Conservation (phyloP, 139 green algal species). For the Micractinium conductrix region DNA sequence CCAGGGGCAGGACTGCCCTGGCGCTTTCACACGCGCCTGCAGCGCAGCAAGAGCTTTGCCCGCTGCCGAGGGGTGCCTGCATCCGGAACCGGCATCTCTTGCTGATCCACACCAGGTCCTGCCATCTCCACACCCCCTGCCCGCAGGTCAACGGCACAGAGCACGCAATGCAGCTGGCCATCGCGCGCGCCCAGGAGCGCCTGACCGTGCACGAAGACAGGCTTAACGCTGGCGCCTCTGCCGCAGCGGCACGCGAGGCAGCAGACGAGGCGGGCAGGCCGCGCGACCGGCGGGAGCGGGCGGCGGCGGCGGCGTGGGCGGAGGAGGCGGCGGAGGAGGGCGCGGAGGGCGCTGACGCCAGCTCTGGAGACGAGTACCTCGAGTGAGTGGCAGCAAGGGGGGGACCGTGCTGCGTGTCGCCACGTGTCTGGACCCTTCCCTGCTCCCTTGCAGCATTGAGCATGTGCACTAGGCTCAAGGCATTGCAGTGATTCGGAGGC, state of each 20-base stretch:
- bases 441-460: too few species aligned
- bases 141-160: conserved; percentile 15
- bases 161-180: conserved; percentile 30
- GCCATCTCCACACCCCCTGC: too few species aligned
- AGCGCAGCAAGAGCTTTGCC: too few species aligned
- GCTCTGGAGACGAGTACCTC: conserved; percentile 21
- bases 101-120: too few species aligned
- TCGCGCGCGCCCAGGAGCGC: conserved; percentile 40
- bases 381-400: background rate
- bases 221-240: conserved; percentile 20
- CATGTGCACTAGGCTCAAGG: background rate
- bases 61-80: too few species aligned
- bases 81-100: too few species aligned
- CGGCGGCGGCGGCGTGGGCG: background rate
- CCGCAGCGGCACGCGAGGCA: conserved; percentile 1
- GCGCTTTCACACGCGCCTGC: too few species aligned
- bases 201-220: conserved; percentile 36
- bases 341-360: background rate
- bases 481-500: background rate
- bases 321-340: conserved; percentile 16
- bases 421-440: too few species aligned
- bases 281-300: background rate
- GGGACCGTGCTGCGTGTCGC: background rate
- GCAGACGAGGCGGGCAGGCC: background rate
- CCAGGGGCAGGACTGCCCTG: background rate